phyloP scores from a whole-genome alignment of 164 flowering plant genomes.

The Umbellularia californica region DNA sequence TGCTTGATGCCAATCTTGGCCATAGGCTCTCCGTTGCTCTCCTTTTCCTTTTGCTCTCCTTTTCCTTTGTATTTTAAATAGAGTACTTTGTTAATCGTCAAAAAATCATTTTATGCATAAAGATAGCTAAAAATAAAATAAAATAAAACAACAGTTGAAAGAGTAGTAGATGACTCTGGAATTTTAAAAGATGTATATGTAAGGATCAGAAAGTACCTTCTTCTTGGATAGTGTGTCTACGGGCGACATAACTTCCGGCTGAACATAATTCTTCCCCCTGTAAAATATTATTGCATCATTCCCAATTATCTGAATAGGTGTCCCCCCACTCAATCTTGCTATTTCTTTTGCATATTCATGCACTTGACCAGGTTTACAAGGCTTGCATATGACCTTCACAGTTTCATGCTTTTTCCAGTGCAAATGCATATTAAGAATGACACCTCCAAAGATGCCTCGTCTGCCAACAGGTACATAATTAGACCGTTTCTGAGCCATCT shows the following conservation, averaged over 20 bases:
- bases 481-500: constrained; percentile 85
- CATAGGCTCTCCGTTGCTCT: too few species aligned
- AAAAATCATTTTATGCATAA: background rate
- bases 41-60: too few species aligned
- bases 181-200: background rate
- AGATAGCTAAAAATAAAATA: background rate
- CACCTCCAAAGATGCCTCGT: constrained; percentile 94
- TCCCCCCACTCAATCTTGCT: constrained; percentile 89
- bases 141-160: background rate
- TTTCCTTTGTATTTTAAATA: too few species aligned
- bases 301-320: constrained; percentile 72
- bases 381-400: constrained; percentile 83
- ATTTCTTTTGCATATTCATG: constrained; percentile 74
- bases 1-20: too few species aligned
- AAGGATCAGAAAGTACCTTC: constrained; percentile 41
- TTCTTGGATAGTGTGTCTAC: constrained; percentile 85
- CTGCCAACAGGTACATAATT: constrained; percentile 85
- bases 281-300: constrained; percentile 77
- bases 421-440: constrained; percentile 91
- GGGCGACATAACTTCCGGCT: constrained; percentile 81
- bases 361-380: constrained; percentile 81
- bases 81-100: too few species aligned
- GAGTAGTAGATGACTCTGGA: background rate
- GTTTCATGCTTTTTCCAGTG: constrained; percentile 99
- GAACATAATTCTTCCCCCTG: constrained; percentile 84